Evolutionary conservation across 768 basidiomycete species (phyloP).

Genomic region (Psilocybe cubensis): DNA sequence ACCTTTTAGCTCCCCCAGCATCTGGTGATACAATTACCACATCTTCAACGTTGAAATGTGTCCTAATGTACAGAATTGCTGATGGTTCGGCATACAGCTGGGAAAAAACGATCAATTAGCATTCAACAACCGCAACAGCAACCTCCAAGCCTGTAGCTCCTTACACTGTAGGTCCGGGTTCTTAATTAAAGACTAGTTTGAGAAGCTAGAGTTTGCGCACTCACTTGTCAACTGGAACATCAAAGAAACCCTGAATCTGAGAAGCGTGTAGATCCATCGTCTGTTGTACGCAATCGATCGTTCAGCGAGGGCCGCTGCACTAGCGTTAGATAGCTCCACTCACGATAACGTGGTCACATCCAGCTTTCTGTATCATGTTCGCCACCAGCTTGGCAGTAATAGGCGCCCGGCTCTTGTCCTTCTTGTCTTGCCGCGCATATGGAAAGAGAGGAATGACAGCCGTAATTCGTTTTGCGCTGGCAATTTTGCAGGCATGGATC

Average conservation of each 20-base stretch:
- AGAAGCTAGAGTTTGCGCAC: constrained; percentile 37
- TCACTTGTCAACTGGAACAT: constrained; percentile 99
- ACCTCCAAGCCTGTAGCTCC: constrained; percentile 7
- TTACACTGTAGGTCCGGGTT: constrained; percentile 20
- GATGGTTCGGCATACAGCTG: constrained; percentile 97
- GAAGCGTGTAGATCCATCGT: constrained; percentile 99
- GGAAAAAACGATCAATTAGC: constrained; percentile 18
- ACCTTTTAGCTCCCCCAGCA: constrained; percentile 98
- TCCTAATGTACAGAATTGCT: constrained; percentile 92
- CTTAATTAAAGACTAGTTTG: constrained; percentile 15
- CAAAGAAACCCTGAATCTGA: constrained; percentile 99
- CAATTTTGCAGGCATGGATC: constrained; percentile 99
- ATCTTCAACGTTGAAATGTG: constrained; percentile 81
- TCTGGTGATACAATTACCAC: constrained; percentile 97
- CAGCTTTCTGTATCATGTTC: constrained; percentile 92
- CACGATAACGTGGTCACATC: constrained; percentile 97
- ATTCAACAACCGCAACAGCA: constrained; percentile 15
- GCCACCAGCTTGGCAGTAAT: constrained; percentile 98
- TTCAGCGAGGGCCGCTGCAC: constrained; percentile 13
- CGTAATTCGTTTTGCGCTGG: constrained; percentile 97
- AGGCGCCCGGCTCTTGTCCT: constrained; percentile 97
- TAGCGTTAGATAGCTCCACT: constrained; percentile 34
- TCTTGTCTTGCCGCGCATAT: constrained; percentile 98
- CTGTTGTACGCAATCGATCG: constrained; percentile 39
- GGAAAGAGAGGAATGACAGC: constrained; percentile 98